A percentile compares a stretch with the other conserved stretches of the same genome.
These are phyloP conservation scores for Cyberlindnera japonica DNA, from an alignment of 805 yeast species.

Conservation along the genomic window DNA sequence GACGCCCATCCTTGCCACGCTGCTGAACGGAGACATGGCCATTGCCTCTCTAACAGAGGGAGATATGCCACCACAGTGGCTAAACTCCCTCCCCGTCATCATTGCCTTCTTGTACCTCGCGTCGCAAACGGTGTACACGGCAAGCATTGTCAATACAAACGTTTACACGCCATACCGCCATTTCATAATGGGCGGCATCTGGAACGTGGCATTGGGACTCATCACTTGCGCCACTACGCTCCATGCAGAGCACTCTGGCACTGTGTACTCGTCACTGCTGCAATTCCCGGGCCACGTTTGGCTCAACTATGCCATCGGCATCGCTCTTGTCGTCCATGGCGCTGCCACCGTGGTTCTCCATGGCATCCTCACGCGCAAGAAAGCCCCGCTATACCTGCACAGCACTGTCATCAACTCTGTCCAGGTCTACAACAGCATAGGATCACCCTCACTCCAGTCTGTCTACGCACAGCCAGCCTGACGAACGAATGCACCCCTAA, in stretches of 20 bases:
- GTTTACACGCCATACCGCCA: slow-evolving; percentile 86
- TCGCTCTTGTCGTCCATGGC: slow-evolving; percentile 3
- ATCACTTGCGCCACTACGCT: slow-evolving; percentile 11
- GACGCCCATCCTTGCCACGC: slow-evolving; percentile 21
- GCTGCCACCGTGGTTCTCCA: neutral
- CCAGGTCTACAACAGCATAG: slow-evolving; percentile 18
- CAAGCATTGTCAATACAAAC: slow-evolving; percentile 75
- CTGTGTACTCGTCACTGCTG: slow-evolving; percentile 1
- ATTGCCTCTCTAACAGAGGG: slow-evolving; percentile 4
- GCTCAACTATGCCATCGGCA: slow-evolving; percentile 2
- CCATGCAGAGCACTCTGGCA: neutral
- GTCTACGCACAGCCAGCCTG: no score
- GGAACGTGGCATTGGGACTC: slow-evolving; percentile 27
- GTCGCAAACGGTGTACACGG: slow-evolving; percentile 39
- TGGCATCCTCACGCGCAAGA: slow-evolving; percentile 1
- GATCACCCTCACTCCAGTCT: slow-evolving; percentile 15
- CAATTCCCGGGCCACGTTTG: neutral
- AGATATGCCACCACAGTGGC: neutral
- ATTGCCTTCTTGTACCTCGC: slow-evolving; percentile 24
- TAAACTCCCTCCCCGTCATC: slow-evolving; percentile 25
- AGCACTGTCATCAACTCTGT: slow-evolving; percentile 1
- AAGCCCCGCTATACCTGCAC: neutral
- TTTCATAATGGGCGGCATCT: slow-evolving; percentile 71
- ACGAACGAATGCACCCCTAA: no score
- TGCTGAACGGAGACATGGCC: slow-evolving; percentile 15